These are phyloP conservation scores for Pseudonitzschia multistriata DNA, from an alignment of 108 stramenopile genomes.

Conservation along the genomic window DNA sequence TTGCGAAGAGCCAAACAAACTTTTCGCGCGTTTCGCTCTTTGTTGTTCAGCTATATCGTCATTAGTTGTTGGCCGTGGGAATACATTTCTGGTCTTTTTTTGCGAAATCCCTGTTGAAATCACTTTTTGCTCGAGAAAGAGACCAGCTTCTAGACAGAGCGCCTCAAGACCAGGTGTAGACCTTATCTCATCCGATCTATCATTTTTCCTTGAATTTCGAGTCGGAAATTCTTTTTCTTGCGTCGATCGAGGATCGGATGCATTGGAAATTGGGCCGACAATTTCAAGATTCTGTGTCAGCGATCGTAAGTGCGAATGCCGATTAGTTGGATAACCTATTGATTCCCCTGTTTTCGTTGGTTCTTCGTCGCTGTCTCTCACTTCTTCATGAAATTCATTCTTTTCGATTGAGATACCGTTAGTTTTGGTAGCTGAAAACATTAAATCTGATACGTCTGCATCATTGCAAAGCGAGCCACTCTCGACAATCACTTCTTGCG, in stretches of 20 bases:
- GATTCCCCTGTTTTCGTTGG: not conserved
- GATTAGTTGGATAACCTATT: too few relatives aligned
- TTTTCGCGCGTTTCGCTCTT: not conserved
- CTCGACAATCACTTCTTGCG: slow-evolving; percentile 34
- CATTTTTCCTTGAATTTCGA: not conserved
- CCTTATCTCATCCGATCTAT: not conserved
- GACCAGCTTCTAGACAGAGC: slow-evolving; percentile 29
- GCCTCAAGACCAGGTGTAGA: not conserved
- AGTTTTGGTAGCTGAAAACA: not conserved
- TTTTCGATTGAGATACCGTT: not conserved
- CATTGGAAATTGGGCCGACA: not conserved
- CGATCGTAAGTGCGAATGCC: not conserved
- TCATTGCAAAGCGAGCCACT: not conserved
- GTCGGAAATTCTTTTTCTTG: not conserved
- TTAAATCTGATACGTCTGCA: not conserved
- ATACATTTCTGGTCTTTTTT: not conserved
- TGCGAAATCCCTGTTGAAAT: slow-evolving; percentile 7
- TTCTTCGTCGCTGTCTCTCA: not conserved
- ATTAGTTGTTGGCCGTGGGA: not conserved
- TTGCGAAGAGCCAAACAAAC: not conserved
- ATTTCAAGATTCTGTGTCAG: slow-evolving; percentile 2
- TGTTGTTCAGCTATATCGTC: not conserved
- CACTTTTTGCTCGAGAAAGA: slow-evolving; percentile 25
- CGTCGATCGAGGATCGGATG: not conserved
- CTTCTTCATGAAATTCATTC: not conserved